Conservation (phyloP, 2,329 filamentous ascomycete genomes). For the Ophiostoma ulmi region DNA sequence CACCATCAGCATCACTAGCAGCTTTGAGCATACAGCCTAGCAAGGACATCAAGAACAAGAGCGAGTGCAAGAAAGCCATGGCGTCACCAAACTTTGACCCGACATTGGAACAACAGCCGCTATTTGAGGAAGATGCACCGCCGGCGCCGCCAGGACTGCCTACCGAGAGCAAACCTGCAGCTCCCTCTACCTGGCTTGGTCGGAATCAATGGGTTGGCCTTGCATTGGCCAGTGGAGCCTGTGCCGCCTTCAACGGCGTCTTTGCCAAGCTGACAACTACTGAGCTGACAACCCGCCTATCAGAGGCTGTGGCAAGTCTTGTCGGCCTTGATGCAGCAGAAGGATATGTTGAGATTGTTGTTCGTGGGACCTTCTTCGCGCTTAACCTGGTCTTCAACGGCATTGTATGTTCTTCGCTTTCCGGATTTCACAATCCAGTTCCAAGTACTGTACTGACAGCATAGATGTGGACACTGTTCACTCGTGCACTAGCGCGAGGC, state of each 20-base stretch:
- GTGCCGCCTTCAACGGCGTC: conserved; percentile 74
- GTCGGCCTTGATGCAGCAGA: conserved; percentile 42
- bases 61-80: background rate
- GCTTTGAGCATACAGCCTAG: background rate
- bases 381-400: conserved; percentile 72
- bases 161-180: background rate
- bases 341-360: conserved; percentile 43
- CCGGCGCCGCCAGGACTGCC: background rate
- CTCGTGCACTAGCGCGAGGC: conserved; percentile 66
- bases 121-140: background rate
- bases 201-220: conserved; percentile 59
- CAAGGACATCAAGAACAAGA: background rate
- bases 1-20: background rate
- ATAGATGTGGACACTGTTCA: conserved; percentile 79
- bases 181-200: conserved; percentile 28
- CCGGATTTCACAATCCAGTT: background rate
- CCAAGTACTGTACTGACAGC: conserved; percentile 17
- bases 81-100: background rate
- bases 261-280: conserved; percentile 74
- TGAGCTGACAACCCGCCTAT: conserved; percentile 47
- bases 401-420: conserved; percentile 41
- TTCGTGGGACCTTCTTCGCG: conserved; percentile 62
- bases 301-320: conserved; percentile 41
- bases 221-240: conserved; percentile 68
- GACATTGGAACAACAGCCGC: background rate